Evolutionary conservation across 352 stramenopile genomes (phyloP).

Genomic region (Phytophthora constricta): DNA sequence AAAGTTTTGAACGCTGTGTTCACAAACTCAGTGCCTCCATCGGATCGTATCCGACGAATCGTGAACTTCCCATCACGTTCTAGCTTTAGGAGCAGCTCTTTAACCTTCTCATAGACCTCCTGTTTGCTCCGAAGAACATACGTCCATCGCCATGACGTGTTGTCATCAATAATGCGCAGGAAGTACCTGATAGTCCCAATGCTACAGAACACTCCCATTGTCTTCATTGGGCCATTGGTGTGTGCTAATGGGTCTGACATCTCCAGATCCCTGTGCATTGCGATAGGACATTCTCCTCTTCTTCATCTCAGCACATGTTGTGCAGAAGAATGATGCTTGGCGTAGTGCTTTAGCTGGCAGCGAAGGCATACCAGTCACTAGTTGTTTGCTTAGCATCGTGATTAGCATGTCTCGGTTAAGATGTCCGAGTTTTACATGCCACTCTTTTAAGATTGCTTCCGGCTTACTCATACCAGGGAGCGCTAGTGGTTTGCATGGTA

Average conservation of each 20-base stretch:
- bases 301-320: conserved; percentile 22
- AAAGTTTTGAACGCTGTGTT: neutral
- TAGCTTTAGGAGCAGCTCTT: neutral
- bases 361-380: conserved; percentile 4
- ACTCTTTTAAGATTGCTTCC: conserved; percentile 7
- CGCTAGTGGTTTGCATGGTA: conserved; percentile 4
- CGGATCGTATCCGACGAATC: conserved; percentile 2
- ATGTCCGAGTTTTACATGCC: conserved; percentile 13
- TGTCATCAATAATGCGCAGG: conserved; percentile 6
- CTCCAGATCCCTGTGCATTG: conserved; percentile 10
- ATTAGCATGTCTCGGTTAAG: conserved; percentile 10
- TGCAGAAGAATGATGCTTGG: conserved; percentile 11
- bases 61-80: conserved; percentile 1
- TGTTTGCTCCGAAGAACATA: neutral
- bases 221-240: conserved; percentile 21
- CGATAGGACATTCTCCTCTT: conserved; percentile 21
- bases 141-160: neutral
- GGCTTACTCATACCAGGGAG: neutral
- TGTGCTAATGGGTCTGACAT: conserved; percentile 17
- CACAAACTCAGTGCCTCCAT: conserved; percentile 1
- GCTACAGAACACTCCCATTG: conserved; percentile 1
- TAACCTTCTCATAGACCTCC: conserved; percentile 1
- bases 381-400: conserved; percentile 3
- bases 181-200: conserved; percentile 1
- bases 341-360: neutral